Percentiles rank a stretch among this genome's conserved stretches.
phyloP scores from a whole-genome alignment of 2,329 filamentous ascomycete species.

The Aureobasidium leucospermi region DNA sequence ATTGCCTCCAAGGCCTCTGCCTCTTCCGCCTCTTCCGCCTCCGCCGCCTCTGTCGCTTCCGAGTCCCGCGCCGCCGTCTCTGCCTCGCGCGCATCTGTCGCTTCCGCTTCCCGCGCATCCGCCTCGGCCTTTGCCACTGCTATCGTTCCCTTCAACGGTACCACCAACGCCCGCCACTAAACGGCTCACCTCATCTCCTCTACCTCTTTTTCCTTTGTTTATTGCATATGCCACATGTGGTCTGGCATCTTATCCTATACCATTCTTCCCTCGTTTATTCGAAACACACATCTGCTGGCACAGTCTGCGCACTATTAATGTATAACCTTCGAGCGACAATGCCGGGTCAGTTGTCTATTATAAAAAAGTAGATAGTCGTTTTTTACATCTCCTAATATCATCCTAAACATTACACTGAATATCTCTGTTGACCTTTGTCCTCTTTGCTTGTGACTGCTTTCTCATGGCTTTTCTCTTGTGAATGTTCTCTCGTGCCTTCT shows the following conservation, averaged over 20 bases:
- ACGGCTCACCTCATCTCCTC: background rate
- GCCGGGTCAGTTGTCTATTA: background rate
- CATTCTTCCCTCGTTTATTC: background rate
- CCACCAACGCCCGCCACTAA: slow-evolving; percentile 8
- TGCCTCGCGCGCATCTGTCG: background rate
- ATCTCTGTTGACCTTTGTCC: background rate
- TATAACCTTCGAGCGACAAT: background rate
- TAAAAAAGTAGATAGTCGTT: slow-evolving; percentile 3
- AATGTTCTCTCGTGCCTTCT: too few species aligned
- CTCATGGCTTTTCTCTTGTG: too few species aligned
- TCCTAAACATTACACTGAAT: background rate
- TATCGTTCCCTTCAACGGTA: slow-evolving; percentile 8
- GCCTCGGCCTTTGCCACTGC: slow-evolving; percentile 4
- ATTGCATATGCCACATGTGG: slow-evolving; percentile 7
- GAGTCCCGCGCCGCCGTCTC: slow-evolving; percentile 4
- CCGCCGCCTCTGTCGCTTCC: background rate
- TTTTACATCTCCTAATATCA: background rate
- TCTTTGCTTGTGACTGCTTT: background rate
- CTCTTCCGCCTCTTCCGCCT: background rate
- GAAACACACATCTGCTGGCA: background rate
- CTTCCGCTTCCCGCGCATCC: slow-evolving; percentile 1
- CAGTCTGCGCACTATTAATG: background rate
- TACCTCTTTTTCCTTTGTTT: background rate
- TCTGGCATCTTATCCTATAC: background rate
- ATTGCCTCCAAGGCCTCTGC: slow-evolving; percentile 4